Base-by-base conservation (phyloP, 2,329 filamentous ascomycete species). In the Diaporthe citri region DNA sequence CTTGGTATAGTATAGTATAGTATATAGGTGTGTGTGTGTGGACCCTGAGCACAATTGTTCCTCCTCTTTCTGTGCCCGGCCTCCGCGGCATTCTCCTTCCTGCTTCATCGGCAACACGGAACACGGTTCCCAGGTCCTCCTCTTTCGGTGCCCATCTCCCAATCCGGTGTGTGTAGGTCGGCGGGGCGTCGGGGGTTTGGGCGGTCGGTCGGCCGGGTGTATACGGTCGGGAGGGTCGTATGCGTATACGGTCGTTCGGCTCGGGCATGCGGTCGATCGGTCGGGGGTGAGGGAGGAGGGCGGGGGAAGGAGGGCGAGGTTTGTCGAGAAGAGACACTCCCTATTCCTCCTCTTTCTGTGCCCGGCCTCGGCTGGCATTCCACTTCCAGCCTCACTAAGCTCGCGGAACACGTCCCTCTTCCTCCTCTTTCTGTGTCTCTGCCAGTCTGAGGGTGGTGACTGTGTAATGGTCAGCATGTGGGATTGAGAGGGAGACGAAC, bases 111-210 rank as follows among this genome's bases (percentile, higher is more conserved):
- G 46, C 64, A 34, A 39, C 48, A 28, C 64, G 46, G 41, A 28
- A 28, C 64, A 72, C 57, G 39, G 43, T 62, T 55, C 70, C 70
- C 70, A n/a, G 12, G 34, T 34, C 57, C 70, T 43, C 70, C 70
- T 72, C 70, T 72, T 72, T 72, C 70, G 51, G 70, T 72, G 25
- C 57, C 31, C 57, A 60, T 51, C 15, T 39, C 25, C 57, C 57
- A 22, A 34, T 59, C 3, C 41, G 34, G 56, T 62, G 34, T 69
- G 34, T n/a, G 43, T 67, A 48, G 41, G 15, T 39, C 10, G 39
- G 17, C 31, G 39, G 48, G 39, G 17, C 28, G 36, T 3, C n/a
- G 17, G 34, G 51, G 51, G 12, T 41, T 43, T 15, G 15, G n/a
- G 6, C 66, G 66, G 51, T 52, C 36, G 48, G 66, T 55, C 51